Evolutionary conservation across 371 early-diverging fungal species (phyloP).

Genomic region (Blakeslea trispora): DNA sequence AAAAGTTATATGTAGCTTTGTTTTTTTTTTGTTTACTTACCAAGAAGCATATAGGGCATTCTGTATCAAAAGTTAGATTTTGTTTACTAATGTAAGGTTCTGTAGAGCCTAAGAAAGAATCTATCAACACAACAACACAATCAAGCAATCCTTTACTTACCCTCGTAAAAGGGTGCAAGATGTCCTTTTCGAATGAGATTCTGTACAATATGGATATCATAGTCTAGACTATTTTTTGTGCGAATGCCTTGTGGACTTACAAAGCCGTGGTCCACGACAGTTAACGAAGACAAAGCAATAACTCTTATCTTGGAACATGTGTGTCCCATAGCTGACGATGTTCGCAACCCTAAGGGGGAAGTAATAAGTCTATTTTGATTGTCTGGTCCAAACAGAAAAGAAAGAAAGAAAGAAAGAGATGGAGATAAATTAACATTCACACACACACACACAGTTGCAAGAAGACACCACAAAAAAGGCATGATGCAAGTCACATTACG

Average conservation of each 20-base stretch:
- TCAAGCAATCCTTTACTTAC: slow-evolving; percentile 29
- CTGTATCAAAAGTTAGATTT: slow-evolving; percentile 42
- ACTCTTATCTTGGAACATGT: slow-evolving; percentile 17
- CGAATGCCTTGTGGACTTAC: slow-evolving; percentile 73
- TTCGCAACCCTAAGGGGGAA: no score
- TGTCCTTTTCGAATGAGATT: slow-evolving; percentile 69
- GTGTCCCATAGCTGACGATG: slow-evolving; percentile 9
- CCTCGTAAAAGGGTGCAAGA: slow-evolving; percentile 86
- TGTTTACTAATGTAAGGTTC: slow-evolving; percentile 30
- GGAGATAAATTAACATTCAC: no score
- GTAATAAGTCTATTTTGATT: background rate
- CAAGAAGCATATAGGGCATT: slow-evolving; percentile 93
- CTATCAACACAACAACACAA: background rate
- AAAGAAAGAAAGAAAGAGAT: background rate
- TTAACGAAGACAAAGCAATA: background rate
- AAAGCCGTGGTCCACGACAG: slow-evolving; percentile 59
- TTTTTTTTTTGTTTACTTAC: no score
- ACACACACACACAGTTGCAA: background rate
- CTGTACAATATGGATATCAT: slow-evolving; percentile 67
- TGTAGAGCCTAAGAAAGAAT: slow-evolving; percentile 9
- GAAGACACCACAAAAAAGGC: background rate
- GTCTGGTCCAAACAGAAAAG: background rate
- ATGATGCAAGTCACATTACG: background rate
- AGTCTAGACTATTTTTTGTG: slow-evolving; percentile 56
- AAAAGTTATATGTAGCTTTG: no score